These are phyloP conservation scores for Blepharisma stoltei DNA, from an alignment of 73 alveolate species.

Conservation along the genomic window DNA sequence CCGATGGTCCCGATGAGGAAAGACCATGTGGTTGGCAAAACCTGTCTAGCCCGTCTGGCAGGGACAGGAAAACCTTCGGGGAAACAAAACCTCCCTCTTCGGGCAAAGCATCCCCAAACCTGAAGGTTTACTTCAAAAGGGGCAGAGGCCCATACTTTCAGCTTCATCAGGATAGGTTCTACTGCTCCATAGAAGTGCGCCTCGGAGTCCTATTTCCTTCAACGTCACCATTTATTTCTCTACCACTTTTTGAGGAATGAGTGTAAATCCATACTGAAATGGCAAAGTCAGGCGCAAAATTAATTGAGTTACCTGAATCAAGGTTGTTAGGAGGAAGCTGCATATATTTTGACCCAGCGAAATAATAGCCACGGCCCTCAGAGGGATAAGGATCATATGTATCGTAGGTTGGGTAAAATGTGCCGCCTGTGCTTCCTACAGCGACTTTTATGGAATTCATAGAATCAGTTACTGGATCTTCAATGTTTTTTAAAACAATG, in stretches of 20 bases:
- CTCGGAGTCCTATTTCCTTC: background rate
- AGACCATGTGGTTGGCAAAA: no score
- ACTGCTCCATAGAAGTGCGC: background rate
- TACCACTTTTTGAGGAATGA: background rate
- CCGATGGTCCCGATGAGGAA: no score
- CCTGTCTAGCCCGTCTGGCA: no score
- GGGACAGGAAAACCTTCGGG: no score
- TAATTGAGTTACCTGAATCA: background rate
- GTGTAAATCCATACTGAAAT: background rate
- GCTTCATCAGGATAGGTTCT: background rate
- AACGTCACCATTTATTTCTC: background rate
- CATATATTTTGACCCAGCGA: background rate
- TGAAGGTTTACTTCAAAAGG: background rate
- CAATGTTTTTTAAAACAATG: no score
- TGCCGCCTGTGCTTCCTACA: background rate
- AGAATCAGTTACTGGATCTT: no score
- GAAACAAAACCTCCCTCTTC: no score
- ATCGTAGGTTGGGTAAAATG: conserved; percentile 13
- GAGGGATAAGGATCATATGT: background rate
- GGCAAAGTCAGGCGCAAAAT: conserved; percentile 17
- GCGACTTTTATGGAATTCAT: no score
- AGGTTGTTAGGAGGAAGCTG: background rate
- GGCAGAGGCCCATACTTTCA: background rate
- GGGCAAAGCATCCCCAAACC: no score
- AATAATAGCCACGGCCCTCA: conserved; percentile 1